Base-by-base conservation (phyloP, 768 basidiomycete species). In the Rhodotorula babjevae region DNA sequence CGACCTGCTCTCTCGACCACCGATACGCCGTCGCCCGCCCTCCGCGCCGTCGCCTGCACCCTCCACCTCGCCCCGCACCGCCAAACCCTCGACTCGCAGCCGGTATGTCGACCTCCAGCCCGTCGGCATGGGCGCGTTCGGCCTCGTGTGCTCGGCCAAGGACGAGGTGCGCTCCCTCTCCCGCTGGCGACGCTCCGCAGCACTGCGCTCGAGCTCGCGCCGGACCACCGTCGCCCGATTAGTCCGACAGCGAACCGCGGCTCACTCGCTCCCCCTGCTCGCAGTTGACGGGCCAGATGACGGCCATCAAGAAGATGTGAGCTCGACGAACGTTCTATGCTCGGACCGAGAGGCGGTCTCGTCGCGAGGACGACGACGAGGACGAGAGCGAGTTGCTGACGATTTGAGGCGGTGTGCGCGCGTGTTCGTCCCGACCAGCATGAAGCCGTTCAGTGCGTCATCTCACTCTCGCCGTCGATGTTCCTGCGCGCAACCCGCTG, bases 101-200 rank as follows among this genome's bases (percentile, higher is more conserved):
- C 87, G 96, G 79, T 99, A 99, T 90, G 90, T 96, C 81, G 96
- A 99, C 84, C 88, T 99, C 19, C 95, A 98, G 80, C 95, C 95
- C 42, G 95, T 98, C 58, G 96, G 95, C 81, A 98, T 98, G 95
- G 95, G 95, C 75, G 96, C 96, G 52, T 98, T 99, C 80, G 96
- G 96, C 70, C 91, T 99, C 68, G 96, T 99, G 63, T 99, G 72
- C 67, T 78, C 75, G 3, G 77, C 78, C 4, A 71, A 77, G 65
- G 78, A 79, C 40, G 69, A 66, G 52, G 65, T 64, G 63, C 14
- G 74, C 53, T 33, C 33, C 23, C 8, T 6, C 10, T 44, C 61
- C 16, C n/a, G 14, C 33, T 2, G 31, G 12, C 2, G 8, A 4
- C 0, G 31, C 49, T 23, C 36, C 36, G 4, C 36, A 4, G 36